Evolutionary conservation across 352 stramenopile genomes (phyloP).

Genomic region (Thalassiosira livingstoniorum): DNA sequence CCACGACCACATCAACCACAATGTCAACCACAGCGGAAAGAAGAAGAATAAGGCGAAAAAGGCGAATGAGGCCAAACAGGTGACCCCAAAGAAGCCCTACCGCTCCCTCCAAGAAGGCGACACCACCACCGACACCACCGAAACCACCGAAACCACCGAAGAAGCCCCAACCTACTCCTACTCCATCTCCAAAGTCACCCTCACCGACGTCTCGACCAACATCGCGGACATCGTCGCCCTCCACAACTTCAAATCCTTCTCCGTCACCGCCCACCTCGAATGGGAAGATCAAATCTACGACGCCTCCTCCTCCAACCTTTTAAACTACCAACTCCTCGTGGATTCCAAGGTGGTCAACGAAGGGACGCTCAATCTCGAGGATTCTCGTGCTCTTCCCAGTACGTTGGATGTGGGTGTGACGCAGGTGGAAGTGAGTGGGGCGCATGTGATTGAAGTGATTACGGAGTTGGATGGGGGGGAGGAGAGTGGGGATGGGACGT

Average conservation of each 20-base stretch:
- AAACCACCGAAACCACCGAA: background rate
- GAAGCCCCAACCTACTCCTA: background rate
- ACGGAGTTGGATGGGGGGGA: slow-evolving; percentile 41
- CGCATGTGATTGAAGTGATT: slow-evolving; percentile 52
- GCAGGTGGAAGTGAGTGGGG: slow-evolving; percentile 38
- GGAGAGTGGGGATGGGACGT: slow-evolving; percentile 34
- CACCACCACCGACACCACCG: too few relatives aligned
- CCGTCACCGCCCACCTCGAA: slow-evolving; percentile 20
- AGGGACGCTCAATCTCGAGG: slow-evolving; percentile 41
- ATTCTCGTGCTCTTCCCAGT: slow-evolving; percentile 44
- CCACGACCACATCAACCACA: too few relatives aligned
- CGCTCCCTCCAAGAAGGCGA: too few relatives aligned
- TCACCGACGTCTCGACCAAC: background rate
- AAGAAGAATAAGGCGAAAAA: too few relatives aligned
- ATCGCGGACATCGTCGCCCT: slow-evolving; percentile 2
- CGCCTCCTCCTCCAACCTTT: slow-evolving; percentile 6
- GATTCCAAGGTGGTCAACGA: slow-evolving; percentile 32
- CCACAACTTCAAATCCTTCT: slow-evolving; percentile 5
- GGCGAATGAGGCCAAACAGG: too few relatives aligned
- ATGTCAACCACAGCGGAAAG: too few relatives aligned
- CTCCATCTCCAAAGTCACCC: background rate
- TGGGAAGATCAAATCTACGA: slow-evolving; percentile 39
- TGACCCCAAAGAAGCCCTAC: too few relatives aligned
- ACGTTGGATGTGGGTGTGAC: slow-evolving; percentile 48
- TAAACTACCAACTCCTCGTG: slow-evolving; percentile 44